phyloP scores from a whole-genome alignment of 495 filamentous ascomycete species.

The Aspergillus steynii region DNA sequence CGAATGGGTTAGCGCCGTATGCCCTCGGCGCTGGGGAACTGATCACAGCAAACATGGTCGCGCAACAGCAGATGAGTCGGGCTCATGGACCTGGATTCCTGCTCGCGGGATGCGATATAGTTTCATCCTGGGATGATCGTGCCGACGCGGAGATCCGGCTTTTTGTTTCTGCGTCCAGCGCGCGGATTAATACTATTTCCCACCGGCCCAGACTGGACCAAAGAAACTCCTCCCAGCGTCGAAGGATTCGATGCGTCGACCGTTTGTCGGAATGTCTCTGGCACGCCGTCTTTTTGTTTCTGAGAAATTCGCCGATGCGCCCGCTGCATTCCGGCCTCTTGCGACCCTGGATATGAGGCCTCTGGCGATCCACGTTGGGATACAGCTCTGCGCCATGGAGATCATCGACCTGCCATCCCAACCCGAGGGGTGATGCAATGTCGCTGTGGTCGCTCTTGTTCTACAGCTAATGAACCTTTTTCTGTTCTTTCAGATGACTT shows the following conservation, averaged over 20 bases:
- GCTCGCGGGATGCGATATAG: conserved; percentile 27
- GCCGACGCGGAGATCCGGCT: conserved; percentile 42
- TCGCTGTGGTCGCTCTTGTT: not conserved
- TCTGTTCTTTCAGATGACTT: not conserved
- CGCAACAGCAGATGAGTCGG: conserved; percentile 22
- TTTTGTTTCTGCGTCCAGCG: conserved; percentile 52
- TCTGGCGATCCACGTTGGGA: not conserved
- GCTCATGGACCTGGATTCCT: not conserved
- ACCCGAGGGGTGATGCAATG: not conserved
- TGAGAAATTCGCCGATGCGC: not conserved
- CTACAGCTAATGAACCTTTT: not conserved
- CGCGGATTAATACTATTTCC: conserved; percentile 55
- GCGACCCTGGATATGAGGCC: not conserved
- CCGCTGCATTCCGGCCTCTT: not conserved
- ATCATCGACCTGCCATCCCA: not conserved
- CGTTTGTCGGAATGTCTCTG: not conserved
- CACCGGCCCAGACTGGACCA: conserved; percentile 32
- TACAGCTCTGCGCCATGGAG: not conserved
- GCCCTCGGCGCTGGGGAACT: conserved; percentile 36
- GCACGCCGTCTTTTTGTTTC: not conserved
- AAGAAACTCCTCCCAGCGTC: conserved; percentile 10
- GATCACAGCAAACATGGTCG: conserved; percentile 37
- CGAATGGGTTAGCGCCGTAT: conserved; percentile 43
- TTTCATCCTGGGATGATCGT: conserved; percentile 40
- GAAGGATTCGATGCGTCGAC: not conserved